Evolutionary conservation across 345 rosid species (phyloP), one percentile per base, ranked within the genome.

Genomic region (Gossypium australe): DNA sequence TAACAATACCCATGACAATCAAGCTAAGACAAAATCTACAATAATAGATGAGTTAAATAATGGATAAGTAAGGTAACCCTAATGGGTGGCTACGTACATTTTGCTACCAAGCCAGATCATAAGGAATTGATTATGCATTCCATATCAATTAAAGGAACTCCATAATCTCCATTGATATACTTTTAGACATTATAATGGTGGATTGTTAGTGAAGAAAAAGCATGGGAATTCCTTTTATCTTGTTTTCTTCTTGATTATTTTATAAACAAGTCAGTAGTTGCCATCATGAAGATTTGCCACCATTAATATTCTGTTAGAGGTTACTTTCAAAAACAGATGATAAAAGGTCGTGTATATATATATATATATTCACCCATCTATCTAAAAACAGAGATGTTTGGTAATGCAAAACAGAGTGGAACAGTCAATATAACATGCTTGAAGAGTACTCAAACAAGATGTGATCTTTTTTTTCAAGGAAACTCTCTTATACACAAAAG

Each of bases 161-260:
- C 70, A 66, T n/a, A 13, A 49, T 16, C 24, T 49, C 43, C 70
- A 44, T n/a, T 48, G 13, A 68, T 25, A 49, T 45, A 11, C 25
- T 13, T 45, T 45, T 45, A 66, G 22, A 25, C 20, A 11, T 27
- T 27, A 8, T 17, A 27, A 52, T 5, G 47, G 13, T 70, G 73
- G 73, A 70, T 70, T 70, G 11, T 52, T 9, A 34, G 53, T 70
- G 73, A 70, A 70, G 71, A 22, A 67, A 57, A 67, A 67, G 38
- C 71, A 67, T 47, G 71, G 2, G 11, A 41, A 66, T 10, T 34
- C 7, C 41, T 34, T 34, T 0, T 52, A 29, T 9, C 20, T 43
- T 9, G 29, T 44, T 22, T 72, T 59, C 57, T 44, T 59, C 10
- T 34, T 27, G 22, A 34, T 10, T 53, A 10, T 22, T 27, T 47